Conservation (phyloP, 164 flowering plant species). For the Tetrastigma voinierianum region DNA sequence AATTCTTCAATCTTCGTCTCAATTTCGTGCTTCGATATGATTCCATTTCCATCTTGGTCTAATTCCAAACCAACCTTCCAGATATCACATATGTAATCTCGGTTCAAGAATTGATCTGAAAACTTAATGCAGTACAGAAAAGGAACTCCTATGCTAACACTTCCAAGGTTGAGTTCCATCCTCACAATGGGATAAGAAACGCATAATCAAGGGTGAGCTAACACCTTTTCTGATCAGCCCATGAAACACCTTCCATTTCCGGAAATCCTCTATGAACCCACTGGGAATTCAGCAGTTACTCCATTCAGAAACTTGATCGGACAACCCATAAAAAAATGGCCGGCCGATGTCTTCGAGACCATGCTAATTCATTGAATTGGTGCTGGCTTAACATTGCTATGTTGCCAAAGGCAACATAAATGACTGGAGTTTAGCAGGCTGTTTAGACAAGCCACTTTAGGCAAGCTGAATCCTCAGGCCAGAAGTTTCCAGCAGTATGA, state of each 20-base stretch:
- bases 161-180: conserved; percentile 34
- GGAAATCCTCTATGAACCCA: conserved; percentile 12
- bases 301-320: conserved; percentile 15
- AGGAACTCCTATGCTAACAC: conserved; percentile 6
- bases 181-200: conserved; percentile 28
- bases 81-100: conserved; percentile 1
- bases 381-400: conserved; percentile 10
- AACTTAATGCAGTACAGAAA: conserved; percentile 8
- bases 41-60: background rate
- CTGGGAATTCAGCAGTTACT: conserved; percentile 3
- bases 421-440: conserved; percentile 24
- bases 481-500: conserved; percentile 13
- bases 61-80: conserved; percentile 5
- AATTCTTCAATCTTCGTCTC: background rate
- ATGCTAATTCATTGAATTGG: conserved; percentile 36
- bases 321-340: conserved; percentile 46
- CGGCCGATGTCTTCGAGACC: conserved; percentile 21
- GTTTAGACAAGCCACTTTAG: conserved; percentile 32
- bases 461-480: conserved; percentile 29
- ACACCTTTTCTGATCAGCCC: conserved; percentile 28
- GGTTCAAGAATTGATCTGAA: conserved; percentile 1
- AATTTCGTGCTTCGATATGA: conserved; percentile 1
- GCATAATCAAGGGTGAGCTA: conserved; percentile 23
- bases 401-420: conserved; percentile 46
- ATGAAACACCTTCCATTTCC: too few species aligned